phyloP scores from a whole-genome alignment of 2,329 filamentous ascomycete genomes.

The Cercospora canescens region DNA sequence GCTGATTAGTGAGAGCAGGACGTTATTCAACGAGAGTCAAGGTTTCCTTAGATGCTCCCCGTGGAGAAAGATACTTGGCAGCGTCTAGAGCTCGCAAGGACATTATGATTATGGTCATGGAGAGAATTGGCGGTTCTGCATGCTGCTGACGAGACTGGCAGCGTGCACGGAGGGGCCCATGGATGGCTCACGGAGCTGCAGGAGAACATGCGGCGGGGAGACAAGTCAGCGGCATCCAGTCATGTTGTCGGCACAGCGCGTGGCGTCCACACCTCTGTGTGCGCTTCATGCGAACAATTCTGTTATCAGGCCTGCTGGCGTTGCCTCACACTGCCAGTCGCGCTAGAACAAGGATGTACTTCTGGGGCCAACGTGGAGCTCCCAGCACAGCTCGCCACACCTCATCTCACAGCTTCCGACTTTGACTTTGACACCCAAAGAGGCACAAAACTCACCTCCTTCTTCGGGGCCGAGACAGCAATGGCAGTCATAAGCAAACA shows the following conservation, averaged over 20 bases:
- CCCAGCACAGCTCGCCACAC: neutral
- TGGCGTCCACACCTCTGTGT: neutral
- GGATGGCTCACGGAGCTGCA: neutral
- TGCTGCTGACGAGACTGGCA: neutral
- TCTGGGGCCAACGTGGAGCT: neutral
- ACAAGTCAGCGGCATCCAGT: neutral
- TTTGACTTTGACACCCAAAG: neutral
- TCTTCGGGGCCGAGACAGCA: conserved; percentile 4
- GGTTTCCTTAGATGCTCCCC: too few relatives aligned
- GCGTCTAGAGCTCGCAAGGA: neutral
- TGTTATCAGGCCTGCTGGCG: neutral
- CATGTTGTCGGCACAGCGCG: neutral
- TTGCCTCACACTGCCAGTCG: neutral
- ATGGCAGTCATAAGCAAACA: neutral
- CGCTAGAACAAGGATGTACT: neutral
- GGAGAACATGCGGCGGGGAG: neutral
- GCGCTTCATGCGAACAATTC: neutral
- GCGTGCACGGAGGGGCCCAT: neutral
- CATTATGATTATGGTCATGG: neutral
- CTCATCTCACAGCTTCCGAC: neutral
- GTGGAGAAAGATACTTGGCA: neutral
- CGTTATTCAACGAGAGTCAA: too few relatives aligned
- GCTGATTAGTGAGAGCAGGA: neutral
- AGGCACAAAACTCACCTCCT: neutral
- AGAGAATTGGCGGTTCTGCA: neutral